Evolutionary conservation across 495 filamentous ascomycete genomes (phyloP).

Genomic region (Talaromyces liani): DNA sequence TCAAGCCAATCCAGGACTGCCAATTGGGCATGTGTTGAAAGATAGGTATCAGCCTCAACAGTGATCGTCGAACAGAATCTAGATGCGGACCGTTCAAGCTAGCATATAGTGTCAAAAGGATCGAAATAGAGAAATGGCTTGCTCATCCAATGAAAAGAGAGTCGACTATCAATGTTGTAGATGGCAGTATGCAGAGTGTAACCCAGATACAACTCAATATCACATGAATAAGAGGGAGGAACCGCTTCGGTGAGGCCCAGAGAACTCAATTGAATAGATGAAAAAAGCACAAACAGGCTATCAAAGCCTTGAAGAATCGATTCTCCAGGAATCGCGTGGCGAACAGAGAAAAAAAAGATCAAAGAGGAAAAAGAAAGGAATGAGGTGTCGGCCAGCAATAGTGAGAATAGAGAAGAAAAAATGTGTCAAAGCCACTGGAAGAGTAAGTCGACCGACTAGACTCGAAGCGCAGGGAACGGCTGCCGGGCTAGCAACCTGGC

Average conservation of each 20-base stretch:
- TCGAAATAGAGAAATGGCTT: background rate
- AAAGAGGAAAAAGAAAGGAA: conserved; percentile 5
- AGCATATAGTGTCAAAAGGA: background rate
- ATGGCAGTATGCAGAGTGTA: background rate
- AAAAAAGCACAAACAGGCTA: background rate
- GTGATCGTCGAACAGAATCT: background rate
- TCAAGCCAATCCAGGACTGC: background rate
- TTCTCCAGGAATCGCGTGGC: background rate
- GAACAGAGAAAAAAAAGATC: conserved; percentile 14
- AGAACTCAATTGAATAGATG: background rate
- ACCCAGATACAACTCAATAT: background rate
- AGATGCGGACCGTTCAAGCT: background rate
- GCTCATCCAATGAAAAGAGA: background rate
- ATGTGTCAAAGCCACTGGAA: background rate
- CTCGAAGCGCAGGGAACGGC: background rate
- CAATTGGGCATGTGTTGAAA: background rate
- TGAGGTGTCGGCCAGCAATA: background rate
- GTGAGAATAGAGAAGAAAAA: background rate
- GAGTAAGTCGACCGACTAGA: background rate
- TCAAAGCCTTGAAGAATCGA: background rate
- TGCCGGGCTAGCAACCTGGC: background rate
- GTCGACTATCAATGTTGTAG: background rate
- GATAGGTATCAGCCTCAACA: background rate
- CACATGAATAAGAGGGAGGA: background rate
- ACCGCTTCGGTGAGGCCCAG: background rate